phyloP scores from a whole-genome alignment of 73 alveolate genomes.

The Tetrahymena borealis region DNA sequence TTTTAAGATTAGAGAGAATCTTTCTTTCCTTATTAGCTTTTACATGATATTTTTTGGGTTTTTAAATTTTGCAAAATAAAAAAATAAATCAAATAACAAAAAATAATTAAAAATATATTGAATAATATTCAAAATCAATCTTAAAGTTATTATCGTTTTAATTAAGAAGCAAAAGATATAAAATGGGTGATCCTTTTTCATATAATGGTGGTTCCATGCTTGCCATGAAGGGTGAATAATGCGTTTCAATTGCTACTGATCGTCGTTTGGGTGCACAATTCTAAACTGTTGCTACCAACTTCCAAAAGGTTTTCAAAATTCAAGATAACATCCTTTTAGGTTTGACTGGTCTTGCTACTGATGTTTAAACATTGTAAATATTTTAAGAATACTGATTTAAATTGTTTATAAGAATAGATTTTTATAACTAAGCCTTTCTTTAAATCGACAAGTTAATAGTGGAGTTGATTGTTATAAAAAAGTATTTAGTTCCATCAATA shows the following conservation, averaged over 20 bases:
- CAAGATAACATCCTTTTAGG: constrained; percentile 85
- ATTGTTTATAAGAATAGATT: not conserved
- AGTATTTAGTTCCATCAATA: too few species aligned
- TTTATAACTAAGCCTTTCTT: not conserved
- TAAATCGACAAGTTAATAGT: too few species aligned
- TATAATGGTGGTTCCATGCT: constrained; percentile 93
- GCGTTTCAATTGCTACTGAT: constrained; percentile 94
- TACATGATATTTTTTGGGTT: not conserved
- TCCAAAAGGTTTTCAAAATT: constrained; percentile 86
- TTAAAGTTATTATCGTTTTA: not conserved
- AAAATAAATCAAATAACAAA: not conserved
- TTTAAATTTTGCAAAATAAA: not conserved
- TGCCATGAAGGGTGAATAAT: constrained; percentile 94
- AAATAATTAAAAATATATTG: not conserved
- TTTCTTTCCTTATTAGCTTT: not conserved
- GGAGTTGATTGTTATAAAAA: too few species aligned
- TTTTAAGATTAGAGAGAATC: not conserved
- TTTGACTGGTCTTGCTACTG: constrained; percentile 87
- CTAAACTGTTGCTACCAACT: constrained; percentile 74
- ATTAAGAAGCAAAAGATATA: not conserved
- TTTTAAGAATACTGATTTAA: not conserved
- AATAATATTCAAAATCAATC: not conserved
- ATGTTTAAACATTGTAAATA: constrained; percentile 79
- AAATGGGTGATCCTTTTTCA: constrained; percentile 18
- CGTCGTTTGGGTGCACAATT: constrained; percentile 85